Evolutionary conservation across 805 yeast genomes (phyloP).

Genomic region (Candida tibetensis): DNA sequence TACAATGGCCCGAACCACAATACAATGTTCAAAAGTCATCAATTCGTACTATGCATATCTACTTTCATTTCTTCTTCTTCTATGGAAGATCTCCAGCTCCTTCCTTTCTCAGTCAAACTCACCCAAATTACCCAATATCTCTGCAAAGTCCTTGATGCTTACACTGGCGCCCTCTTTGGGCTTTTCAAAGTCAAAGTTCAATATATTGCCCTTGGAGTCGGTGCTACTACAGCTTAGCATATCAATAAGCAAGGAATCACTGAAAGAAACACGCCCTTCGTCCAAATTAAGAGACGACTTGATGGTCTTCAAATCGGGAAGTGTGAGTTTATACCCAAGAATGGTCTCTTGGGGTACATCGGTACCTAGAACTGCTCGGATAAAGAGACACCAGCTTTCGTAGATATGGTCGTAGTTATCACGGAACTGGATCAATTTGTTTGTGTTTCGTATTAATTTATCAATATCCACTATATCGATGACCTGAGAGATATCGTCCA

Average conservation of each 20-base stretch:
- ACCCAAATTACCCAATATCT: slow-evolving; percentile 38
- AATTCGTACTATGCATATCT: too few species aligned
- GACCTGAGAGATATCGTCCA: slow-evolving; percentile 17
- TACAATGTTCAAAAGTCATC: too few species aligned
- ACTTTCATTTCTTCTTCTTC: too few species aligned
- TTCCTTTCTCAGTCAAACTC: slow-evolving; percentile 31
- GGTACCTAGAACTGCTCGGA: slow-evolving; percentile 16
- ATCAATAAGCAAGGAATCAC: slow-evolving; percentile 37
- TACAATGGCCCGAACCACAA: background rate
- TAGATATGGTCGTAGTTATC: slow-evolving; percentile 26
- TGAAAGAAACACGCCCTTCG: slow-evolving; percentile 12
- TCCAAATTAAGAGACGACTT: slow-evolving; percentile 31
- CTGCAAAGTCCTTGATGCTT: slow-evolving; percentile 40
- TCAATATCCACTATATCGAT: slow-evolving; percentile 42
- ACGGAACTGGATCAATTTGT: slow-evolving; percentile 31
- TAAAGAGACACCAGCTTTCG: slow-evolving; percentile 35
- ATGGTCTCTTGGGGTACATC: slow-evolving; percentile 5
- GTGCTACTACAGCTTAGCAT: slow-evolving; percentile 38
- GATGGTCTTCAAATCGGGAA: slow-evolving; percentile 29
- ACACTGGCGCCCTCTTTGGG: slow-evolving; percentile 27
- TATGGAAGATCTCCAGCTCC: too few species aligned
- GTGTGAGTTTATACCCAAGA: slow-evolving; percentile 19
- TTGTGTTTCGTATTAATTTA: slow-evolving; percentile 28
- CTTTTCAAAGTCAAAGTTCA: slow-evolving; percentile 28
- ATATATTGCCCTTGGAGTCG: slow-evolving; percentile 24